A percentile compares a stretch with the other conserved stretches of the same genome.
These are phyloP conservation scores for Salix brachista DNA, from an alignment of 345 rosid species.

Conservation along the genomic window DNA sequence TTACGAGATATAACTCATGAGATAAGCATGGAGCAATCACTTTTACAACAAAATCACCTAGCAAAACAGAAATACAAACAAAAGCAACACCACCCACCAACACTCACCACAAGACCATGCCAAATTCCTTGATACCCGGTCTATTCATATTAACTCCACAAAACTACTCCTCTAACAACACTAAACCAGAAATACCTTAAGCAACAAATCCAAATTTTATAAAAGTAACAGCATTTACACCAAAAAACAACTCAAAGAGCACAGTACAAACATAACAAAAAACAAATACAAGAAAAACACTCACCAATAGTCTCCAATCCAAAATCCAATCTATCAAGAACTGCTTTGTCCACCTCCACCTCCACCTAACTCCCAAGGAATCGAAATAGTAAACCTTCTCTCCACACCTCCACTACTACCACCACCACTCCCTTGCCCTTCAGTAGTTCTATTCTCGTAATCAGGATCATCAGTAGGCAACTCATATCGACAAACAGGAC, in stretches of 20 bases:
- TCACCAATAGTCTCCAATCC: background rate
- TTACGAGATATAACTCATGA: background rate
- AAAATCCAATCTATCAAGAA: slow-evolving; percentile 5
- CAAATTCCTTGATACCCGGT: background rate
- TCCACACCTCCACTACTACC: slow-evolving; percentile 21
- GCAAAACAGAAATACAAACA: background rate
- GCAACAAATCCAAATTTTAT: background rate
- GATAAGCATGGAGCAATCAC: background rate
- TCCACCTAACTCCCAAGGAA: slow-evolving; percentile 34
- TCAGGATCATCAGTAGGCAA: slow-evolving; percentile 49
- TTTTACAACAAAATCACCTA: background rate
- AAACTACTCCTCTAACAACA: background rate
- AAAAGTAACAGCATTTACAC: background rate
- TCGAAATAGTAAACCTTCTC: slow-evolving; percentile 38
- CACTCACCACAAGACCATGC: background rate
- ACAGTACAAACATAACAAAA: background rate
- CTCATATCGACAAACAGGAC: slow-evolving; percentile 51
- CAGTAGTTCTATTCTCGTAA: slow-evolving; percentile 25
- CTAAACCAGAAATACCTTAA: background rate
- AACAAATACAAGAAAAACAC: background rate
- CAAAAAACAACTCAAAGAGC: background rate
- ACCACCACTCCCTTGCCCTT: slow-evolving; percentile 12
- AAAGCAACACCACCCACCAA: background rate
- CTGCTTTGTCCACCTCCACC: slow-evolving; percentile 28
- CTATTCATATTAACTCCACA: background rate